A percentile compares a stretch with the other conserved stretches of the same genome.
These are phyloP conservation scores for Pharnaceum exiguum DNA, from an alignment of 148 eudicot genomes.

Conservation along the genomic window DNA sequence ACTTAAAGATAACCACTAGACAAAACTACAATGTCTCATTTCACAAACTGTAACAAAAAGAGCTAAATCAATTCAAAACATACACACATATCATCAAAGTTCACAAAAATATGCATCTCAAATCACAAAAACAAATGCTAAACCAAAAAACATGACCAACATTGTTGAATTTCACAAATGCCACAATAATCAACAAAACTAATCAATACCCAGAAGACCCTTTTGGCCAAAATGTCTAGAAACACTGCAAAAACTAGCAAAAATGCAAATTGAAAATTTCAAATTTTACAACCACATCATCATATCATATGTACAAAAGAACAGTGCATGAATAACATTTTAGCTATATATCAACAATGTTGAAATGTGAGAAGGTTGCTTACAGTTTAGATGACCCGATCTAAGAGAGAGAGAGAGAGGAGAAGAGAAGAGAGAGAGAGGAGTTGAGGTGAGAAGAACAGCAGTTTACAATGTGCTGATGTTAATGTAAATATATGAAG, in stretches of 20 bases:
- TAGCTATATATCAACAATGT: neutral
- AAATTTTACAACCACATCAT: neutral
- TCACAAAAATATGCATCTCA: neutral
- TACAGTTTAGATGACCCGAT: constrained; percentile 6
- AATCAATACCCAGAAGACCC: constrained; percentile 20
- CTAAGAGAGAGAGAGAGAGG: neutral
- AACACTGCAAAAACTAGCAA: neutral
- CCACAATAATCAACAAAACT: constrained; percentile 8
- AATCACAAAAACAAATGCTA: neutral
- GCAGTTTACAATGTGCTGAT: no score
- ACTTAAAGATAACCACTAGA: no score
- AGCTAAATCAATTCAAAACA: no score
- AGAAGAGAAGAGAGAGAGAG: neutral
- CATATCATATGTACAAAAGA: neutral
- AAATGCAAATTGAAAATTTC: neutral
- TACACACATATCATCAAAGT: no score
- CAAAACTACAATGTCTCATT: no score
- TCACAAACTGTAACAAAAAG: no score
- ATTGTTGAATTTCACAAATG: neutral
- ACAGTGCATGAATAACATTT: neutral
- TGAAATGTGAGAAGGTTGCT: neutral
- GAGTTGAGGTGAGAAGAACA: neutral
- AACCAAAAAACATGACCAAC: neutral
- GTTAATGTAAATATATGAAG: neutral
- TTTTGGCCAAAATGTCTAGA: neutral